Conservation (phyloP, 441 rosid species). For the Pelargonium citronellum region DNA sequence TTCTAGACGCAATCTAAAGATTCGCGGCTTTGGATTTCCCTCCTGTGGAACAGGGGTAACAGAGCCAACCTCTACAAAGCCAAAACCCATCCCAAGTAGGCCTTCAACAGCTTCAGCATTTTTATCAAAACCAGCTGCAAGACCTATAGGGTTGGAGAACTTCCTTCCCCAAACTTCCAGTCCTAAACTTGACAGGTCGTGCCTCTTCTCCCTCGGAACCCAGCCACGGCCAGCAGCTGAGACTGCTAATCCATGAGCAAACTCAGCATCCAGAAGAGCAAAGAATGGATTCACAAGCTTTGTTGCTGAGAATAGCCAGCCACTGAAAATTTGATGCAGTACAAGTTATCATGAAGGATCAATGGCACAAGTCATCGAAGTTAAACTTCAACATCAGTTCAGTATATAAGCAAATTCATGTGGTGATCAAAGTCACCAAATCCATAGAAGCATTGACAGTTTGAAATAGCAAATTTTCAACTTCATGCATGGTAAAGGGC, state of each 20-base stretch:
- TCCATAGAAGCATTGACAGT: too few species aligned
- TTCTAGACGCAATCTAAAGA: conserved; percentile 74
- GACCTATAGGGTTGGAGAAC: conserved; percentile 91
- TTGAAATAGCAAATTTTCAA: too few species aligned
- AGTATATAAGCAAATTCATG: not conserved
- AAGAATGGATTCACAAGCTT: conserved; percentile 88
- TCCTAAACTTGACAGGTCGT: conserved; percentile 65
- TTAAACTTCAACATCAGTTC: not conserved
- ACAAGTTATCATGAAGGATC: conserved; percentile 9
- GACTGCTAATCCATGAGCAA: conserved; percentile 80
- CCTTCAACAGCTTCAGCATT: conserved; percentile 97
- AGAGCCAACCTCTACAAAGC: conserved; percentile 95
- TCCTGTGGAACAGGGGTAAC: conserved; percentile 96
- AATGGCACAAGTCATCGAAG: conserved; percentile 14
- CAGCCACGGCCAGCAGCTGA: conserved; percentile 90
- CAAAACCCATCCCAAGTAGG: conserved; percentile 81
- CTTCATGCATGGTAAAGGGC: too few species aligned
- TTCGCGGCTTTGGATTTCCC: conserved; percentile 92
- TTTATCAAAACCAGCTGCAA: conserved; percentile 98
- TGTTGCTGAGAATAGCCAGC: conserved; percentile 90
- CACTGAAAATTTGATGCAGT: conserved; percentile 43
- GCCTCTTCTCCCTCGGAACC: conserved; percentile 93
- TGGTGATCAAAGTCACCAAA: not conserved
- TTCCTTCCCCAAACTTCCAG: conserved; percentile 94
- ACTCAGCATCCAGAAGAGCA: conserved; percentile 89